These are phyloP conservation scores for Wickerhamiella hasegawae DNA, from an alignment of 805 yeast species.

Conservation along the genomic window DNA sequence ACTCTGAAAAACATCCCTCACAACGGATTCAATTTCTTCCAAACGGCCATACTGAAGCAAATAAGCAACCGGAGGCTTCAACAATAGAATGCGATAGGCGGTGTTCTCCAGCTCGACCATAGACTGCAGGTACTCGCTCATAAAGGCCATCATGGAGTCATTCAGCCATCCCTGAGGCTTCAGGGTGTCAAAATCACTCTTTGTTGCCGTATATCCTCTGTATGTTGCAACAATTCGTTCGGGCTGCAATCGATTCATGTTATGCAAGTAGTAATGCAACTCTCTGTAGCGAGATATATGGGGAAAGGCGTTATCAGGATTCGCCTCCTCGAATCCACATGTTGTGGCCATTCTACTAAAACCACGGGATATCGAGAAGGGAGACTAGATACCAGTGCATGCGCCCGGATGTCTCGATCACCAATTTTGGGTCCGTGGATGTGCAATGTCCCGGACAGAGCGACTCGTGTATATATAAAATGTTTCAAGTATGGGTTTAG, in stretches of 20 bases:
- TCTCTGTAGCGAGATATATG: conserved; percentile 1
- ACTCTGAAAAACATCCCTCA: background rate
- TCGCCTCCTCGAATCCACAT: conserved; percentile 7
- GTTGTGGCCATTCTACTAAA: too few relatives aligned
- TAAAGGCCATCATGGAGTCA: conserved; percentile 49
- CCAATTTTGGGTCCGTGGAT: too few relatives aligned
- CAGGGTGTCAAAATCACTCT: conserved; percentile 36
- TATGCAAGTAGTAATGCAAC: background rate
- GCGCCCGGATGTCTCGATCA: too few relatives aligned
- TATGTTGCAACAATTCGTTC: conserved; percentile 1
- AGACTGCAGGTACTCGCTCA: conserved; percentile 40
- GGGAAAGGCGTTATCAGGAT: background rate
- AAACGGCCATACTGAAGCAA: background rate
- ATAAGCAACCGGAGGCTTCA: conserved; percentile 38
- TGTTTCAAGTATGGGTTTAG: too few relatives aligned
- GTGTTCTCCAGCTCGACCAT: conserved; percentile 5
- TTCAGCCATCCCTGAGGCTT: conserved; percentile 58
- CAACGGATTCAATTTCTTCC: background rate
- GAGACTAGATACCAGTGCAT: too few relatives aligned
- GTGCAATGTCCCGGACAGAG: too few relatives aligned
- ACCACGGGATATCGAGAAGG: too few relatives aligned
- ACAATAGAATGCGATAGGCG: conserved; percentile 68
- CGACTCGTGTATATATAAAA: too few relatives aligned
- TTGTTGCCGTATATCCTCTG: background rate
- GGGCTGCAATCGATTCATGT: background rate